Evolutionary conservation across 495 filamentous ascomycete genomes (phyloP).

Genomic region (Trichoderma virens): DNA sequence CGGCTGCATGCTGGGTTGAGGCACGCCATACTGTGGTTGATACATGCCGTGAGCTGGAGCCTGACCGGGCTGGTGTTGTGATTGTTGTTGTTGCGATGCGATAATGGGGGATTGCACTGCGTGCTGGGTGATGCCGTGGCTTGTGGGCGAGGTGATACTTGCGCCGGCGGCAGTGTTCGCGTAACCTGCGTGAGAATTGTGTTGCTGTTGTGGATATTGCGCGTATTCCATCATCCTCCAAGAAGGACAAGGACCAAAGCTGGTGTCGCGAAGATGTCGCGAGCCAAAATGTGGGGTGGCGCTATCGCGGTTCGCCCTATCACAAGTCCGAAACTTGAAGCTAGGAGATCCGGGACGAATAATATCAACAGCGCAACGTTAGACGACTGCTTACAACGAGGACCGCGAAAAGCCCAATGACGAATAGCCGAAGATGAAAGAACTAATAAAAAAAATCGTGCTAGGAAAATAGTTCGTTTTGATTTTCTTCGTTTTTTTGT

Average conservation of each 20-base stretch:
- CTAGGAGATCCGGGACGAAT: neutral
- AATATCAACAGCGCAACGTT: conserved; percentile 5
- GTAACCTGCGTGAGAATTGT: conserved; percentile 41
- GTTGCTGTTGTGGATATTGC: conserved; percentile 55
- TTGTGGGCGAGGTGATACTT: conserved; percentile 53
- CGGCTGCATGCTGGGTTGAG: conserved; percentile 46
- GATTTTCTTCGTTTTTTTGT: neutral
- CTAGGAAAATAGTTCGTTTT: neutral
- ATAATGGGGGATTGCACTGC: conserved; percentile 52
- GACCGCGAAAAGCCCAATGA: neutral
- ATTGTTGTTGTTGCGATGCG: conserved; percentile 49
- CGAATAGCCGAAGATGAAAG: neutral
- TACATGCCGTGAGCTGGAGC: conserved; percentile 53
- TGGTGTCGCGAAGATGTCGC: conserved; percentile 8
- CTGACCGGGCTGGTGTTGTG: conserved; percentile 42
- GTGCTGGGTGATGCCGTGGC: conserved; percentile 47
- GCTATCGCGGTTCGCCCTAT: conserved; percentile 8
- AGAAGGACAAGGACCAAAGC: conserved; percentile 2
- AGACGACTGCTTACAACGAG: neutral
- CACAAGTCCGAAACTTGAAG: neutral
- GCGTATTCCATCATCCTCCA: conserved; percentile 62
- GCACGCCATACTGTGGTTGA: conserved; percentile 48
- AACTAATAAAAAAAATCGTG: neutral
- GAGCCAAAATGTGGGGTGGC: conserved; percentile 7
- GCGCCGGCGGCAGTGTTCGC: neutral